Evolutionary conservation across 78 protist species (phyloP).

Genomic region (Dictyostelium intermedium): DNA sequence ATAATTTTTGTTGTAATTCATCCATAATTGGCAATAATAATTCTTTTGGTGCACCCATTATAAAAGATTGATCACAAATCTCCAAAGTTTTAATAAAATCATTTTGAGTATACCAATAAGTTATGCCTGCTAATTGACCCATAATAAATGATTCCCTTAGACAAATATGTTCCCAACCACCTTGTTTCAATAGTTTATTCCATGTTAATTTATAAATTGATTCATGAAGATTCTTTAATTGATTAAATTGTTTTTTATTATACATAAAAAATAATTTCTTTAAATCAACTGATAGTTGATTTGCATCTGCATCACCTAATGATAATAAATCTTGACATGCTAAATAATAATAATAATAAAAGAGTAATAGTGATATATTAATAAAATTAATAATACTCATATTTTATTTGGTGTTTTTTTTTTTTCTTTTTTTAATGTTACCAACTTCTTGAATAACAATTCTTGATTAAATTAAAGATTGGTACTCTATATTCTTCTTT

Average conservation of each 20-base stretch:
- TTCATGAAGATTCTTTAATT: slow-evolving; percentile 4
- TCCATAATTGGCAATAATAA: slow-evolving; percentile 9
- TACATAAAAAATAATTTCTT: slow-evolving; percentile 19
- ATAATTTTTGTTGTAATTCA: background rate
- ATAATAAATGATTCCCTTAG: slow-evolving; percentile 19
- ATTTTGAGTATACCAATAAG: background rate
- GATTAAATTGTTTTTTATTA: slow-evolving; percentile 23
- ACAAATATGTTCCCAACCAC: slow-evolving; percentile 18
- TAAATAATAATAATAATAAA: background rate
- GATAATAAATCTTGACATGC: slow-evolving; percentile 21
- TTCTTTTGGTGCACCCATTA: slow-evolving; percentile 33
- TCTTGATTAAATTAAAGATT: background rate
- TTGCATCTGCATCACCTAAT: background rate
- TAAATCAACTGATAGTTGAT: slow-evolving; percentile 11
- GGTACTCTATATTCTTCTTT: background rate
- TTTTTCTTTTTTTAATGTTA: background rate
- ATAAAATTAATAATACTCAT: background rate
- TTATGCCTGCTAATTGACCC: slow-evolving; percentile 10
- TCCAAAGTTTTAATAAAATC: slow-evolving; percentile 8
- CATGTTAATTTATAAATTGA: slow-evolving; percentile 27
- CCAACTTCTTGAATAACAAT: background rate
- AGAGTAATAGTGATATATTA: too few relatives aligned
- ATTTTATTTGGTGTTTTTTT: background rate
- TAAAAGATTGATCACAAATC: background rate
- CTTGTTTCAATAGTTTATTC: background rate